Percentiles rank a stretch among this genome's conserved stretches.
phyloP scores from a whole-genome alignment of 306 rosid genomes.

The Astragalus glycyphyllos region DNA sequence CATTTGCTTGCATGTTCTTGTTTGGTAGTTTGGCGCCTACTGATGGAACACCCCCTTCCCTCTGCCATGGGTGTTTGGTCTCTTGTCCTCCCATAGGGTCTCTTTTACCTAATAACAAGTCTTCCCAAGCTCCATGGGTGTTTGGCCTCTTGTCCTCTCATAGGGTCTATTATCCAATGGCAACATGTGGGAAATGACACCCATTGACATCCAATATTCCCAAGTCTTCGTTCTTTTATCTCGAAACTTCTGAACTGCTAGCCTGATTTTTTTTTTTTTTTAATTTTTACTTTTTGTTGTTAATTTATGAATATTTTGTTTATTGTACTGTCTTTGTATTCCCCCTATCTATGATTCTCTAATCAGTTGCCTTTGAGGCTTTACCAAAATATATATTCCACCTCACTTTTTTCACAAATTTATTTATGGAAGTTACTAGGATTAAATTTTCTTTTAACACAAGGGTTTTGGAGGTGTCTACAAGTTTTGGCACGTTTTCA shows the following conservation, averaged over 20 bases:
- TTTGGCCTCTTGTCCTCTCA: not conserved
- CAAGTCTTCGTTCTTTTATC: not conserved
- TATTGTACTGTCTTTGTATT: not conserved
- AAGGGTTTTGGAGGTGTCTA: conserved; percentile 9
- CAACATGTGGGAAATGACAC: not conserved
- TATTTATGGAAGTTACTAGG: conserved; percentile 2
- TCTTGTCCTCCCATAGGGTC: no score
- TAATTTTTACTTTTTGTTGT: not conserved
- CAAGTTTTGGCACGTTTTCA: conserved; percentile 1
- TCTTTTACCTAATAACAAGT: no score
- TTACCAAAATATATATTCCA: not conserved
- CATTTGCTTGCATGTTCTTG: no score
- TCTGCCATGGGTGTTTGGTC: no score
- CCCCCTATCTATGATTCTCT: not conserved
- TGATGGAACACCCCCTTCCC: no score
- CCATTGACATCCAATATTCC: conserved; percentile 5
- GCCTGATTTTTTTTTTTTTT: not conserved
- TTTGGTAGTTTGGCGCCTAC: no score
- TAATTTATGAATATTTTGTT: not conserved
- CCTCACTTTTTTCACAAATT: not conserved
- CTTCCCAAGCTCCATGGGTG: not conserved
- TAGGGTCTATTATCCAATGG: not conserved
- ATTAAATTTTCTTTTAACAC: conserved; percentile 12
- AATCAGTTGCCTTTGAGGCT: not conserved
- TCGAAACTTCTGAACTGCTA: not conserved